A percentile compares a stretch with the other conserved stretches of the same genome.
phyloP scores from a whole-genome alignment of 495 filamentous ascomycete species.

The Aspergillus olivimuriae region DNA sequence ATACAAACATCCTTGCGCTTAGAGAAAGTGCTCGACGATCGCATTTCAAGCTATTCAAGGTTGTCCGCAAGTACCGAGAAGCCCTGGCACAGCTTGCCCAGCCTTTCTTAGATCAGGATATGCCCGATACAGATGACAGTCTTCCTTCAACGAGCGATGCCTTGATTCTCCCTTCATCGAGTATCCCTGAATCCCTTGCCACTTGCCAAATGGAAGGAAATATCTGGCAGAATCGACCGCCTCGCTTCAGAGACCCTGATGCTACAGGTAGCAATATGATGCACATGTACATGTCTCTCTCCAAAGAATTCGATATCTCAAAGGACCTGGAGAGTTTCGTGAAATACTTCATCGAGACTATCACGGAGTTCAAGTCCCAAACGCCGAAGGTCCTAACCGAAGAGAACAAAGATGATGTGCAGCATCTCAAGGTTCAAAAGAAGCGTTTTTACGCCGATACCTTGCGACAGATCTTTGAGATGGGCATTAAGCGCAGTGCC shows the following conservation, averaged over 20 bases:
- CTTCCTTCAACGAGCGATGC: slow-evolving; percentile 12
- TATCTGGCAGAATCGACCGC: slow-evolving; percentile 55
- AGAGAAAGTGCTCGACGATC: slow-evolving; percentile 82
- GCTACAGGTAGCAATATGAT: slow-evolving; percentile 60
- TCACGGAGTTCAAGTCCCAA: slow-evolving; percentile 66
- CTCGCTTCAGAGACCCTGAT: slow-evolving; percentile 61
- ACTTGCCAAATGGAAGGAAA: slow-evolving; percentile 47
- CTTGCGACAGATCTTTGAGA: slow-evolving; percentile 69
- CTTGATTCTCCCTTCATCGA: slow-evolving; percentile 12
- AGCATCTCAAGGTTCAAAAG: slow-evolving; percentile 85
- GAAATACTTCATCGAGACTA: slow-evolving; percentile 56
- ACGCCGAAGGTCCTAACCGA: slow-evolving; percentile 72
- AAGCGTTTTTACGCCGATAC: slow-evolving; percentile 87
- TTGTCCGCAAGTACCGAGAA: slow-evolving; percentile 80
- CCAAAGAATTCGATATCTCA: slow-evolving; percentile 47
- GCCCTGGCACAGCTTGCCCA: slow-evolving; percentile 67
- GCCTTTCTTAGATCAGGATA: slow-evolving; percentile 54
- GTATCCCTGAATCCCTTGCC: slow-evolving; percentile 38
- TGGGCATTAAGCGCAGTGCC: slow-evolving; percentile 82
- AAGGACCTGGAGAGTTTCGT: slow-evolving; percentile 61
- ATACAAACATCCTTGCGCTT: slow-evolving; percentile 85
- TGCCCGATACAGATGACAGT: slow-evolving; percentile 47
- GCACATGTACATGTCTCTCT: slow-evolving; percentile 45
- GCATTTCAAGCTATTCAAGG: slow-evolving; percentile 84
- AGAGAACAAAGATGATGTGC: slow-evolving; percentile 73